These are phyloP conservation scores for Arthrinium phaeospermum DNA, from an alignment of 2,329 filamentous ascomycete species.

Conservation along the genomic window DNA sequence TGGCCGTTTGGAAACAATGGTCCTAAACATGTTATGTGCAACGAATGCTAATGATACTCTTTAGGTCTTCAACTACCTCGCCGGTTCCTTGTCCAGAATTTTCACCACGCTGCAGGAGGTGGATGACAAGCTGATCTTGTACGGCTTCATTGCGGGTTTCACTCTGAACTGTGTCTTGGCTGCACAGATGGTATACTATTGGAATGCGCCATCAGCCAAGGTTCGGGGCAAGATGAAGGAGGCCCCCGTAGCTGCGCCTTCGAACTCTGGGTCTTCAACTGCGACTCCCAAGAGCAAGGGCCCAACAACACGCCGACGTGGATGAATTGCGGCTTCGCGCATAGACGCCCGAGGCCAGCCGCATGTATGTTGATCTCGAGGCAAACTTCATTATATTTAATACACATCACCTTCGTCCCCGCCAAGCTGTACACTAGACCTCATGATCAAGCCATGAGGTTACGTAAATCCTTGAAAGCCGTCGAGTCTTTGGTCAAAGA, in stretches of 20 bases:
- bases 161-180: constrained; percentile 87
- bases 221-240: constrained; percentile 48
- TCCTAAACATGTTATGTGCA: neutral
- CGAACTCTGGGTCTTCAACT: constrained; percentile 35
- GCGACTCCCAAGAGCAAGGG: constrained; percentile 43
- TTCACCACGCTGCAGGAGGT: constrained; percentile 98
- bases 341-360: constrained; percentile 8
- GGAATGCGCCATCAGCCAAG: constrained; percentile 70
- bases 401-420: neutral
- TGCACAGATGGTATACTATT: constrained; percentile 93
- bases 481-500: neutral
- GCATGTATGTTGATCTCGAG: constrained; percentile 15
- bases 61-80: constrained; percentile 97
- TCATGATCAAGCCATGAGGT: neutral
- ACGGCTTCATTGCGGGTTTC: constrained; percentile 92
- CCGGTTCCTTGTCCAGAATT: constrained; percentile 90
- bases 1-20: neutral
- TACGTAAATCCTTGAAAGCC: constrained; percentile 1
- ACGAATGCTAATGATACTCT: neutral
- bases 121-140: constrained; percentile 93
- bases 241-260: constrained; percentile 31
- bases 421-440: neutral
- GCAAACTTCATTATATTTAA: constrained; percentile 4
- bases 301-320: constrained; percentile 49
- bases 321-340: constrained; percentile 33